These are phyloP conservation scores for Paecilomyces niveus DNA, from an alignment of 2,329 filamentous ascomycete genomes.

Conservation along the genomic window DNA sequence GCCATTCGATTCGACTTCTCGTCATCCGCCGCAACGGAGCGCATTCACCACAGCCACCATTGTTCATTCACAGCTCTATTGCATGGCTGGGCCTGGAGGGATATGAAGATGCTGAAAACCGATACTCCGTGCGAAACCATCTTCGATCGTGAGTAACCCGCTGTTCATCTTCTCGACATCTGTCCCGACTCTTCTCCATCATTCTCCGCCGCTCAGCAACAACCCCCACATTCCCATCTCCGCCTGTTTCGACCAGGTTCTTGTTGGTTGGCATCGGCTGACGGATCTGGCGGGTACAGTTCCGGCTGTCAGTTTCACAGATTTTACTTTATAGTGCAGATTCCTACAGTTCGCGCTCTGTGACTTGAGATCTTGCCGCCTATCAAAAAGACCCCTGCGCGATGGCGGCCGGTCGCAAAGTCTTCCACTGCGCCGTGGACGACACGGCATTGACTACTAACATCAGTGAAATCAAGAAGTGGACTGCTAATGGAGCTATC, in stretches of 20 bases:
- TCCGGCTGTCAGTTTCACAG: slow-evolving; percentile 21
- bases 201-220: slow-evolving; percentile 5
- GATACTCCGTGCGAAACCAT: slow-evolving; percentile 13
- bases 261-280: slow-evolving; percentile 7
- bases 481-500: slow-evolving; percentile 43
- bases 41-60: slow-evolving; percentile 1
- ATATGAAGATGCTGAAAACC: slow-evolving; percentile 27
- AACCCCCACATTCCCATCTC: slow-evolving; percentile 18
- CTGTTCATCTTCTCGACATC: neutral
- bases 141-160: slow-evolving; percentile 21
- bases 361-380: slow-evolving; percentile 15
- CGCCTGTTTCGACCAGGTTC: neutral
- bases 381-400: slow-evolving; percentile 15
- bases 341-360: slow-evolving; percentile 1
- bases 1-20: neutral
- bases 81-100: slow-evolving; percentile 8
- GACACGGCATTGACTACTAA: slow-evolving; percentile 46
- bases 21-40: slow-evolving; percentile 1
- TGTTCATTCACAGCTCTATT: slow-evolving; percentile 6
- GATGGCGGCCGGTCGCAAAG: slow-evolving; percentile 38
- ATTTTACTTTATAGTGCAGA: slow-evolving; percentile 22
- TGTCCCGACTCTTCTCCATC: slow-evolving; percentile 11
- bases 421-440: slow-evolving; percentile 47
- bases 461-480: slow-evolving; percentile 47
- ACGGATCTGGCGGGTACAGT: slow-evolving; percentile 17